Conservation (phyloP, 2,329 filamentous ascomycete species). For the Curvularia verruculosa region DNA sequence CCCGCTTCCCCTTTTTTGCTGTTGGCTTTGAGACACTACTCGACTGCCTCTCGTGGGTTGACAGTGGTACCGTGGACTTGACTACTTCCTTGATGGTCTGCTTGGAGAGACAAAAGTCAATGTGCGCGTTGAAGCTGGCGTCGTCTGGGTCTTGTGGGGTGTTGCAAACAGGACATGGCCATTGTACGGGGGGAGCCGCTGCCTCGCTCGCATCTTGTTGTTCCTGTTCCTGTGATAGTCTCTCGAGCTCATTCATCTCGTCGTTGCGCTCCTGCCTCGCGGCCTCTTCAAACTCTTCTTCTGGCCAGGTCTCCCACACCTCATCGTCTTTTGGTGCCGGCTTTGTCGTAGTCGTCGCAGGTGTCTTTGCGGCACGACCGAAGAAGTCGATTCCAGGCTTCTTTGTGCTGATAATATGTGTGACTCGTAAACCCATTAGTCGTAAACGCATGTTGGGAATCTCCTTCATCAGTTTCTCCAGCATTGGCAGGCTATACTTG, state of each 20-base stretch:
- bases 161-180: constrained; percentile 89
- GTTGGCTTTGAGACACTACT: constrained; percentile 18
- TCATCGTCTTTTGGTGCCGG: constrained; percentile 37
- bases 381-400: constrained; percentile 84
- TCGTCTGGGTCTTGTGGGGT: constrained; percentile 77
- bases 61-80: constrained; percentile 52
- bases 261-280: constrained; percentile 65
- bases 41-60: constrained; percentile 15
- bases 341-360: constrained; percentile 15
- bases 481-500: constrained; percentile 78
- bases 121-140: constrained; percentile 82
- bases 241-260: constrained; percentile 66
- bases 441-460: constrained; percentile 78
- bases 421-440: constrained; percentile 87
- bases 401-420: constrained; percentile 83
- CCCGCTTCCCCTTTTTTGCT: constrained; percentile 40
- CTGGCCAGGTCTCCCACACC: constrained; percentile 71
- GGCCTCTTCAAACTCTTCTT: constrained; percentile 68
- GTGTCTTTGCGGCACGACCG: constrained; percentile 53
- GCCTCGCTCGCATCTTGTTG: constrained; percentile 18
- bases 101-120: constrained; percentile 87
- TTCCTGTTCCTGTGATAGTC: constrained; percentile 64
- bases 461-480: constrained; percentile 83
- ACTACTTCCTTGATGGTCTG: constrained; percentile 85
- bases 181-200: constrained; percentile 53